phyloP scores from a whole-genome alignment of 768 basidiomycete species.

The Termitomyces sp. region DNA sequence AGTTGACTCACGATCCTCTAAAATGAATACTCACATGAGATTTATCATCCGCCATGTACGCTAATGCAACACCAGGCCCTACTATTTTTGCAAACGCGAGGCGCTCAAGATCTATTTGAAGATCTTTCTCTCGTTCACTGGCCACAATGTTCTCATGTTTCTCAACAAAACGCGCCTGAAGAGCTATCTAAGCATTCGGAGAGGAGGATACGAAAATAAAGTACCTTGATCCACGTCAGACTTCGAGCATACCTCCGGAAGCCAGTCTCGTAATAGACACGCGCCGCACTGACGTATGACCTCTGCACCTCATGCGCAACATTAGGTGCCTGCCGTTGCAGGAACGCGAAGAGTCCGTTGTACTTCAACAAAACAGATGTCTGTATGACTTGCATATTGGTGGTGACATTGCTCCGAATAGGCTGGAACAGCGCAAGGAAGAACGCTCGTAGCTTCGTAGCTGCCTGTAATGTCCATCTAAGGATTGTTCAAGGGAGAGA shows the following conservation, averaged over 20 bases:
- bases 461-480: conserved; percentile 53
- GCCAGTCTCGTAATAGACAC: conserved; percentile 94
- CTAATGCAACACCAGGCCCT: conserved; percentile 76
- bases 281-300: conserved; percentile 78
- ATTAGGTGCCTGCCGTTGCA: conserved; percentile 76
- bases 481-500: not conserved
- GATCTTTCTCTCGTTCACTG: conserved; percentile 40
- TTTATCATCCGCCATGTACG: conserved; percentile 90
- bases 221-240: conserved; percentile 75
- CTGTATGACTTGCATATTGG: conserved; percentile 92
- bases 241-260: conserved; percentile 88
- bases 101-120: conserved; percentile 50
- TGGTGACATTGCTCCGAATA: conserved; percentile 78
- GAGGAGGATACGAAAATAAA: conserved; percentile 9
- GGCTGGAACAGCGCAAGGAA: conserved; percentile 84
- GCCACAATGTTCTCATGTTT: conserved; percentile 63
- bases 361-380: conserved; percentile 85
- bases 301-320: conserved; percentile 88
- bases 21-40: conserved; percentile 60
- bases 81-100: conserved; percentile 71
- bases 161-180: conserved; percentile 66
- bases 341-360: conserved; percentile 75
- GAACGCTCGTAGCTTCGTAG: conserved; percentile 84
- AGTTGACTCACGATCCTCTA: not conserved
- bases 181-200: not conserved